Evolutionary conservation across 768 basidiomycete genomes (phyloP), one percentile per base, ranked within the genome.

Genomic region (Leucocoprinus leucothites): DNA sequence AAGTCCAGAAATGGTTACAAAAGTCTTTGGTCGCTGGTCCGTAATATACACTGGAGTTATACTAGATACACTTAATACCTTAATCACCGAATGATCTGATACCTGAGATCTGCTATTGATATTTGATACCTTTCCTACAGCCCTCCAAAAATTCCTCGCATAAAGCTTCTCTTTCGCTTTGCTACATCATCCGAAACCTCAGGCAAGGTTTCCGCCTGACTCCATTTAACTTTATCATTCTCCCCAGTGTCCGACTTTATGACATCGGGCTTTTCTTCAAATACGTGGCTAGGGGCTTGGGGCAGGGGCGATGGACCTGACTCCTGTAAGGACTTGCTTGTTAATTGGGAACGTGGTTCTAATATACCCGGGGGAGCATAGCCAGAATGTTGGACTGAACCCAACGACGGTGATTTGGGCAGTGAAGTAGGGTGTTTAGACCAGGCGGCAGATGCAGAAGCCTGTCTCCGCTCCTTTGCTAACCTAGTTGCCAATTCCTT

Each of bases 1-100:
- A 89, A 67, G 85, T 89, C 41, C 79, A 85, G 65, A 82, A 76
- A 66, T 67, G 80, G 58, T 62, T 82, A 58, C 74, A 79, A 60
- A 79, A 75, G 62, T 71, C 70, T 45, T 64, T 83, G 60, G 69
- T 71, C 56, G 38, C 28, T 34, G 21, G 38, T n/a, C 21, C 48
- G 19, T 49, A 25, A 56, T 48, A 38, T 56, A 48, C 47, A 53
- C 21, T 38, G 16, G 6, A 34, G 26, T 28, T 26, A 41, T 65
- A 63, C 22, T 59, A 31, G 31, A 65, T 66, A 26, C 25, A 62
- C 60, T 60, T 59, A 62, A 61, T 63, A 65, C 49, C 65, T 54
- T 57, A 57, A 36, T 57, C 48, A 57, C 36, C 53, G 22, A 48
- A 42, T 58, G 28, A 57, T 21, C 34, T 9, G 13, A 53, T 50